phyloP scores from a whole-genome alignment of 2,329 filamentous ascomycete species.

The Neoascochyta sp. region DNA sequence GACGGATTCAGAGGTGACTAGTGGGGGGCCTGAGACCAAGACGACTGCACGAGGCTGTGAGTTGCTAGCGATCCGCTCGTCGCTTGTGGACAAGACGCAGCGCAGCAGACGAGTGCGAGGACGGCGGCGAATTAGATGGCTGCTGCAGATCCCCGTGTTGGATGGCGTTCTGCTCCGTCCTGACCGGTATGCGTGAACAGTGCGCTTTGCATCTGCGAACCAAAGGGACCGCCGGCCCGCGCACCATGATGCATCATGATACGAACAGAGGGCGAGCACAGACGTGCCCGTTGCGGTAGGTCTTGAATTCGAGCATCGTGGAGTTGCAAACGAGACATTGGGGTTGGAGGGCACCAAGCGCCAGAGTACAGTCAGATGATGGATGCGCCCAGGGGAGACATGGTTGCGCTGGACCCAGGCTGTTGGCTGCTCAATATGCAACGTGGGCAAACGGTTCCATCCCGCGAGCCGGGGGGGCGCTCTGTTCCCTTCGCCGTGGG shows the following conservation, averaged over 20 bases:
- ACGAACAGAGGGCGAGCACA: constrained; percentile 9
- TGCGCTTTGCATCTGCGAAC: constrained; percentile 11
- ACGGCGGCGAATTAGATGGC: constrained; percentile 8
- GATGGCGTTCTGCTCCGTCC: constrained; percentile 13
- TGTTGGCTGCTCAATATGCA: constrained; percentile 5
- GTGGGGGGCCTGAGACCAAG: constrained; percentile 29
- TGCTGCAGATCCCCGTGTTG: constrained; percentile 6
- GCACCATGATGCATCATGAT: constrained; percentile 8
- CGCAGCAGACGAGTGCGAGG: constrained; percentile 5
- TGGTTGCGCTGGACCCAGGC: constrained; percentile 6
- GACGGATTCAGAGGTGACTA: constrained; percentile 29
- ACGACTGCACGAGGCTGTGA: constrained; percentile 38
- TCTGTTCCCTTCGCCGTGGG: no score
- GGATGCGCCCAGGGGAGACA: constrained; percentile 6
- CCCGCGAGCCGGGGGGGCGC: constrained; percentile 13
- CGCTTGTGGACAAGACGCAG: constrained; percentile 9
- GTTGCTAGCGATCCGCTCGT: constrained; percentile 11
- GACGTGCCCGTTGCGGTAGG: constrained; percentile 11
- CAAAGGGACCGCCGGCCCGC: constrained; percentile 10
- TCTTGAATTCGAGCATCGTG: constrained; percentile 8
- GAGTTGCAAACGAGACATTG: constrained; percentile 3
- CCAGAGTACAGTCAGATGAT: constrained; percentile 8
- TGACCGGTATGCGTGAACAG: constrained; percentile 11
- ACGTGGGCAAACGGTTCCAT: constrained; percentile 17
- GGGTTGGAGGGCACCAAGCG: constrained; percentile 1